phyloP scores from a whole-genome alignment of 495 filamentous ascomycete species.

The Lindgomyces ingoldianus region DNA sequence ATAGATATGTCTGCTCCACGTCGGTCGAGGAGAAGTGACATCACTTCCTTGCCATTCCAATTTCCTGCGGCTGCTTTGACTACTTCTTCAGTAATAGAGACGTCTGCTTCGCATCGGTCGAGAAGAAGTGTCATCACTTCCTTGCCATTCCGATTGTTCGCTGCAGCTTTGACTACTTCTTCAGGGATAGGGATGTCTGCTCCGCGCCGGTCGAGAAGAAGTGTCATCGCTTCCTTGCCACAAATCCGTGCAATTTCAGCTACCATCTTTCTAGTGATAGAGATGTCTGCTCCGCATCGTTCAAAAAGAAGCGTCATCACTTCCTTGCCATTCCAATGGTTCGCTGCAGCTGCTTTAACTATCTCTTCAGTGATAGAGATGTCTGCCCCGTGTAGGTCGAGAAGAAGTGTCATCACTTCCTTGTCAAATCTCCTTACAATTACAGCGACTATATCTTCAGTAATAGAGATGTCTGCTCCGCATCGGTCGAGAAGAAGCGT shows the following conservation, averaged over 20 bases:
- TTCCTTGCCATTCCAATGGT: slow-evolving; percentile 18
- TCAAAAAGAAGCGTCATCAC: slow-evolving; percentile 29
- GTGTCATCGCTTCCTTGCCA: slow-evolving; percentile 25
- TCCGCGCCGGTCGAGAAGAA: slow-evolving; percentile 21
- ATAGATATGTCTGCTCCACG: slow-evolving; percentile 16
- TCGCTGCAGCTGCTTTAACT: slow-evolving; percentile 12
- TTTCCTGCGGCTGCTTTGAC: slow-evolving; percentile 12
- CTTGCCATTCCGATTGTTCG: slow-evolving; percentile 13
- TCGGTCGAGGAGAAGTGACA: slow-evolving; percentile 18
- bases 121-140: slow-evolving; percentile 31
- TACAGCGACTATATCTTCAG: slow-evolving; percentile 7
- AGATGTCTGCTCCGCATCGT: slow-evolving; percentile 27
- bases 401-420: slow-evolving; percentile 30
- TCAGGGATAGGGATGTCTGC: slow-evolving; percentile 14
- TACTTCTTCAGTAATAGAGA: slow-evolving; percentile 31
- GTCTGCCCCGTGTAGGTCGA: slow-evolving; percentile 15
- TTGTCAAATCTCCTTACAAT: slow-evolving; percentile 14
- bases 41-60: slow-evolving; percentile 20
- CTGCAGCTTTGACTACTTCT: slow-evolving; percentile 15
- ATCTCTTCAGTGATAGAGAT: slow-evolving; percentile 18
- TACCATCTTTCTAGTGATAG: slow-evolving; percentile 28
- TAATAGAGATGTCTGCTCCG: slow-evolving; percentile 14
- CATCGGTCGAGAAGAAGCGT: slow-evolving; percentile 19
- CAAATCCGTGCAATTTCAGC: slow-evolving; percentile 1
- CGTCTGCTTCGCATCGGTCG: slow-evolving; percentile 25